Evolutionary conservation across 2,329 filamentous ascomycete species (phyloP).

Genomic region (Fusarium oligoseptatum): DNA sequence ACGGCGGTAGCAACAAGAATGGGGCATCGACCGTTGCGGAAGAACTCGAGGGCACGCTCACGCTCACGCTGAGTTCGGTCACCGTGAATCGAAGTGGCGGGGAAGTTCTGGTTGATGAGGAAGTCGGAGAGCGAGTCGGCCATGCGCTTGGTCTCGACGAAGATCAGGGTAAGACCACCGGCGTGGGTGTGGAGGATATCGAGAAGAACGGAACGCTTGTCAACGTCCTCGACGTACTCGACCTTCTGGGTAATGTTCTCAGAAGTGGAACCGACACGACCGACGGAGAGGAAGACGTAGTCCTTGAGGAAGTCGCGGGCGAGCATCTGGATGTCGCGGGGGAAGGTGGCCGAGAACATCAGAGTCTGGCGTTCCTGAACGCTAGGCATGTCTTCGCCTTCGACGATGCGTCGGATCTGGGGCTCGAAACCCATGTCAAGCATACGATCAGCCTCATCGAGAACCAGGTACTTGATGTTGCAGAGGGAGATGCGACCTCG

Average conservation of each 20-base stretch:
- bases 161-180: conserved; percentile 91
- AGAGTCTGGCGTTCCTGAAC: conserved; percentile 92
- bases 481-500: conserved; percentile 96
- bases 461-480: conserved; percentile 99
- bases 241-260: conserved; percentile 99
- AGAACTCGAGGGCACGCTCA: conserved; percentile 97
- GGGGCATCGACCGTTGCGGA: conserved; percentile 94
- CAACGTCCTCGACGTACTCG: conserved; percentile 94
- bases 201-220: conserved; percentile 97
- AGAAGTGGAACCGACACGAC: conserved; percentile 98
- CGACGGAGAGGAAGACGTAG: conserved; percentile 98
- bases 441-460: conserved; percentile 99
- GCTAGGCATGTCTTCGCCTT: conserved; percentile 96
- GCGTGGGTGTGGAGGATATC: conserved; percentile 97
- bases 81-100: conserved; percentile 97
- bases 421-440: conserved; percentile 99
- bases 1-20: conserved; percentile 98
- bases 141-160: conserved; percentile 99
- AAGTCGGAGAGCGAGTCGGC: conserved; percentile 98
- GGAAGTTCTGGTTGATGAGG: conserved; percentile 98
- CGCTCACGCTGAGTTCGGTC: conserved; percentile 99
- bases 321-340: conserved; percentile 98
- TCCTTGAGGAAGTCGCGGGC: conserved; percentile 99
- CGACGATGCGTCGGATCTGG: conserved; percentile 98
- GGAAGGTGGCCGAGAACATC: conserved; percentile 99